Evolutionary conservation across 352 stramenopile genomes (phyloP).

Genomic region (Phytophthora pinifolia): DNA sequence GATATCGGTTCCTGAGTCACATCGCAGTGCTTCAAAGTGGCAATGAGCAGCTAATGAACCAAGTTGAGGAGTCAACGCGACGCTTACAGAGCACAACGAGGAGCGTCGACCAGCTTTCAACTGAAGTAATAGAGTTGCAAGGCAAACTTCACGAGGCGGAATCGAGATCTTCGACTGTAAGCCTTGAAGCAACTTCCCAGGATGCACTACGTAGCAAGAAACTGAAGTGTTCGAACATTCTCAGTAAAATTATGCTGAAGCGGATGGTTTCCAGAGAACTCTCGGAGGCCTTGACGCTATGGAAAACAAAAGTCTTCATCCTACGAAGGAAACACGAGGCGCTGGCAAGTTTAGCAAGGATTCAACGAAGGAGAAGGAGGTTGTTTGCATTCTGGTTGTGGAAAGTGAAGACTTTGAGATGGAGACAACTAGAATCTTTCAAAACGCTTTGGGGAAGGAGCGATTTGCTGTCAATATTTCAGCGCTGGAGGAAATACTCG

Average conservation of each 20-base stretch:
- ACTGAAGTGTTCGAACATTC: background rate
- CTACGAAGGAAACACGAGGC: constrained; percentile 6
- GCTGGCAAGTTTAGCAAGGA: constrained; percentile 18
- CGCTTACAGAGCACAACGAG: constrained; percentile 12
- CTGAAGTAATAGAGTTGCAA: constrained; percentile 15
- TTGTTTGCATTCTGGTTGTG: constrained; percentile 27
- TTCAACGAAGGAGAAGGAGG: constrained; percentile 17
- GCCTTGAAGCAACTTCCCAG: constrained; percentile 1
- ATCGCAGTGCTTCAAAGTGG: constrained; percentile 8
- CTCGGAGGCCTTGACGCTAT: constrained; percentile 23
- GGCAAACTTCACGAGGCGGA: constrained; percentile 19
- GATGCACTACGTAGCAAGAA: constrained; percentile 2
- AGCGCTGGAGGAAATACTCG: constrained; percentile 18
- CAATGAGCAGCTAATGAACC: constrained; percentile 7
- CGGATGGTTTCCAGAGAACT: constrained; percentile 17
- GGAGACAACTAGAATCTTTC: constrained; percentile 12
- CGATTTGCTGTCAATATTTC: constrained; percentile 8
- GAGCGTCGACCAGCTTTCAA: constrained; percentile 19
- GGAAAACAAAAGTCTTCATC: constrained; percentile 17
- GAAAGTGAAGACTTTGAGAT: constrained; percentile 27
- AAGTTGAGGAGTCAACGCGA: constrained; percentile 15
- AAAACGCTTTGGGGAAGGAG: constrained; percentile 10
- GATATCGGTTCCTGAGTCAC: constrained; percentile 17
- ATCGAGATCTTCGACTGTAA: constrained; percentile 7
- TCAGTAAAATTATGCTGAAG: constrained; percentile 24